These are phyloP conservation scores for Gossypium herbaceum DNA, from an alignment of 345 rosid genomes.

Conservation along the genomic window DNA sequence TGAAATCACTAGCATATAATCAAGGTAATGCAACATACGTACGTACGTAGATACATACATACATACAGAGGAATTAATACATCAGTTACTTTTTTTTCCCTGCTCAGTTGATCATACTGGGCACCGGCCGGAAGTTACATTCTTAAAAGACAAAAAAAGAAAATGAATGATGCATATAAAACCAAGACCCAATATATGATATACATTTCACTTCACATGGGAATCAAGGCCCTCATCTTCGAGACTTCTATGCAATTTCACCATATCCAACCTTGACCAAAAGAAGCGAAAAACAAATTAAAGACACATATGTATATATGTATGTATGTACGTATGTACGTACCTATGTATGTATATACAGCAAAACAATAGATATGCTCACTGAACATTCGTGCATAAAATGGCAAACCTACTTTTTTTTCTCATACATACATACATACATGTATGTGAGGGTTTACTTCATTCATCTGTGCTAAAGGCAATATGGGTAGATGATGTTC, in stretches of 20 bases:
- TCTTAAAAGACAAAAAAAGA: not conserved
- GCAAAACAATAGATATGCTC: not conserved
- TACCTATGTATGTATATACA: not conserved
- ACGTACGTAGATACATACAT: not conserved
- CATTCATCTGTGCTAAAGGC: too few relatives aligned
- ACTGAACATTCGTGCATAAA: not conserved
- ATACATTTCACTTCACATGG: not conserved
- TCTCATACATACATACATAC: not conserved
- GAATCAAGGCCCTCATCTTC: not conserved
- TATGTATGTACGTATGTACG: not conserved
- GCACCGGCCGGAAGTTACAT: not conserved
- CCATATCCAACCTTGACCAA: not conserved
- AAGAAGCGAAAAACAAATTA: not conserved
- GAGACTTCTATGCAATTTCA: not conserved
- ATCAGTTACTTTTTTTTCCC: slow-evolving; percentile 2
- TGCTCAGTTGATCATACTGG: not conserved
- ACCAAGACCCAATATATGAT: not conserved
- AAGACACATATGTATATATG: not conserved
- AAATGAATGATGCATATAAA: not conserved
- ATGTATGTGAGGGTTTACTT: not conserved
- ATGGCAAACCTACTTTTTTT: too few relatives aligned
- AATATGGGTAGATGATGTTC: too few relatives aligned
- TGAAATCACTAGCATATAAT: too few relatives aligned
- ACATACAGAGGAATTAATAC: not conserved
- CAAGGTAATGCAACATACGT: too few relatives aligned